A percentile compares a stretch with the other conserved stretches of the same genome.
These are phyloP conservation scores for Bjerkandera adusta DNA, from an alignment of 1,284 basidiomycete genomes.

Conservation along the genomic window DNA sequence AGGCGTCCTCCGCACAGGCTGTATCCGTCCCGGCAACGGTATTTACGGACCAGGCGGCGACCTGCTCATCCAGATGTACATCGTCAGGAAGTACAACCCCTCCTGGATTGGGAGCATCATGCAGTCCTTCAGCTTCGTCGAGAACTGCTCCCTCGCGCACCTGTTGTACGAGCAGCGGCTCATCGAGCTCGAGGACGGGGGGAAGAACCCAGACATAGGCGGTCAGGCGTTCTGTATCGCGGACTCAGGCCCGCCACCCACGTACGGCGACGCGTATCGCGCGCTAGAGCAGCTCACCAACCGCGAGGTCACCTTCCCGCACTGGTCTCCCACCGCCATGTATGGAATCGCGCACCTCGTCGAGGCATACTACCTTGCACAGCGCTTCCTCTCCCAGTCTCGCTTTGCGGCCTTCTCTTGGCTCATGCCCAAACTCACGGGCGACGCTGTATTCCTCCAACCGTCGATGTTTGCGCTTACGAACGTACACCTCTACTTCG, in stretches of 20 bases:
- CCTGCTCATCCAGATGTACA: conserved; percentile 57
- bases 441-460: conserved; percentile 64
- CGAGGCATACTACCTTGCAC: conserved; percentile 51
- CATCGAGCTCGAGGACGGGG: conserved; percentile 39
- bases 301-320: conserved; percentile 48
- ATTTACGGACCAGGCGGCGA: conserved; percentile 74
- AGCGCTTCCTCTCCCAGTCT: conserved; percentile 34
- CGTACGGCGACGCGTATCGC: conserved; percentile 60
- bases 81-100: conserved; percentile 53
- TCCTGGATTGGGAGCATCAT: conserved; percentile 58
- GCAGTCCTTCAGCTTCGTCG: conserved; percentile 68
- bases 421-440: conserved; percentile 46
- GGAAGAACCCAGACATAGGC: conserved; percentile 58
- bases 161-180: conserved; percentile 71
- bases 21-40: conserved; percentile 72
- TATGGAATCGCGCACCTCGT: conserved; percentile 51
- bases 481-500: conserved; percentile 63
- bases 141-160: conserved; percentile 70
- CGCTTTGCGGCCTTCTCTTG: conserved; percentile 33
- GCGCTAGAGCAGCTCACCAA: conserved; percentile 25
- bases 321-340: conserved; percentile 54
- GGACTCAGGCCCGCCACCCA: conserved; percentile 58
- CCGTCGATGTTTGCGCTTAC: conserved; percentile 65
- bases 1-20: conserved; percentile 56
- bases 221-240: conserved; percentile 65